Conservation (phyloP, 208 protist genomes). For the Blastocrithidia nonstop region DNA sequence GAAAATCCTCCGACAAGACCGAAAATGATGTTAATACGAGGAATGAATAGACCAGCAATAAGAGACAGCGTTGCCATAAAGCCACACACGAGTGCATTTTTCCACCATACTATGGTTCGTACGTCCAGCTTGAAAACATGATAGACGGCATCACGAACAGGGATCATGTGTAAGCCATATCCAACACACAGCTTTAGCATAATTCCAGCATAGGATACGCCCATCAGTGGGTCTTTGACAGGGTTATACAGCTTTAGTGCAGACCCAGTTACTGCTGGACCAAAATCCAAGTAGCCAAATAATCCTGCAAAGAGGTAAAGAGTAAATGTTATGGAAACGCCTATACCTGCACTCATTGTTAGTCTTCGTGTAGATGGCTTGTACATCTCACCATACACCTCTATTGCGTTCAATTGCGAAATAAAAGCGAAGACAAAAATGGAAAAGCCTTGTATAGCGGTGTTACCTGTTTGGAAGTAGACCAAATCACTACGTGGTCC, state of each 20-base stretch:
- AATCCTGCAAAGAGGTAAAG: constrained; percentile 39
- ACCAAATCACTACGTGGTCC: constrained; percentile 1
- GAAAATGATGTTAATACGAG: constrained; percentile 55
- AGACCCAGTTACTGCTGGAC: constrained; percentile 10
- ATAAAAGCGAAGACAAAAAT: constrained; percentile 41
- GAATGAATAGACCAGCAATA: constrained; percentile 39
- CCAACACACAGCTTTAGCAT: constrained; percentile 46
- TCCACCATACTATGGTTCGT: constrained; percentile 15
- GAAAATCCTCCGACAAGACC: constrained; percentile 32
- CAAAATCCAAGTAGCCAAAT: constrained; percentile 58
- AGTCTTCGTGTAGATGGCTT: constrained; percentile 8
- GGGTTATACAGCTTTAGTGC: constrained; percentile 46
- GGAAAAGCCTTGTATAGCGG: constrained; percentile 11
- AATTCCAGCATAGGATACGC: constrained; percentile 30
- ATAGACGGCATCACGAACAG: constrained; percentile 22
- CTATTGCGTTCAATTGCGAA: constrained; percentile 36
- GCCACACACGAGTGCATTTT: constrained; percentile 12
- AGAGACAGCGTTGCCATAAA: constrained; percentile 12
- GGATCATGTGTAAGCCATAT: constrained; percentile 23
- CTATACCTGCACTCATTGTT: constrained; percentile 7
- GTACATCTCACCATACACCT: constrained; percentile 24
- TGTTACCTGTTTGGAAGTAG: constrained; percentile 11
- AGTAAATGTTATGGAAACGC: constrained; percentile 24
- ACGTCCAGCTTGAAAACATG: constrained; percentile 13
- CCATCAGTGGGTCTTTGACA: constrained; percentile 12